A percentile compares a stretch with the other conserved stretches of the same genome.
Conservation (phyloP, 345 rosid species). For the Zanthoxylum bungeanum region DNA sequence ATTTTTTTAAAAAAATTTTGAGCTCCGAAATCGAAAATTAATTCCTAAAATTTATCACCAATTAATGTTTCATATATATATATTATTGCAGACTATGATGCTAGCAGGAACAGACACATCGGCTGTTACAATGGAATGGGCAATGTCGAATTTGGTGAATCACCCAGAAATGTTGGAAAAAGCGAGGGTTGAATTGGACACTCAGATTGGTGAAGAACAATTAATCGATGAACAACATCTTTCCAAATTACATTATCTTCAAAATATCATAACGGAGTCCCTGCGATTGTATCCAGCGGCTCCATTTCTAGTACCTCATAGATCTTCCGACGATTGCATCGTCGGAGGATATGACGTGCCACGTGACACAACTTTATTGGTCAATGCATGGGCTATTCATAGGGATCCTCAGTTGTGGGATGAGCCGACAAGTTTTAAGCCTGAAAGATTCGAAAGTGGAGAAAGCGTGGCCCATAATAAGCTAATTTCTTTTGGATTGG, state of each 20-base stretch:
- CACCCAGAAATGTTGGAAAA: constrained; percentile 31
- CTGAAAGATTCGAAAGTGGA: constrained; percentile 42
- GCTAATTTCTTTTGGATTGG: constrained; percentile 43
- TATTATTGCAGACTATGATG: constrained; percentile 34
- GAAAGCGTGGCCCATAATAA: constrained; percentile 20
- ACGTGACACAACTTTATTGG: constrained; percentile 32
- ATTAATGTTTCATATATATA: too few relatives aligned
- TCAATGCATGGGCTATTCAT: constrained; percentile 56
- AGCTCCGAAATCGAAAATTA: too few relatives aligned
- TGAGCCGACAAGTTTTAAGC: constrained; percentile 38
- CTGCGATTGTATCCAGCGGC: constrained; percentile 35
- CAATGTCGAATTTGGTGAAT: constrained; percentile 40
- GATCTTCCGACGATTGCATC: constrained; percentile 35
- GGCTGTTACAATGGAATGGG: constrained; percentile 56
- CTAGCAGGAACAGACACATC: constrained; percentile 52
- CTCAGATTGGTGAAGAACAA: constrained; percentile 22
- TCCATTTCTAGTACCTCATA: constrained; percentile 39
- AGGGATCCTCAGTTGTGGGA: constrained; percentile 44
- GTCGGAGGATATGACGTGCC: constrained; percentile 44
- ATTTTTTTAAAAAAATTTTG: too few relatives aligned
- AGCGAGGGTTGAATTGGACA: constrained; percentile 33
- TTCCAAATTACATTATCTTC: constrained; percentile 35
- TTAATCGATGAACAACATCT: constrained; percentile 37
- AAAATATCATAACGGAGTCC: constrained; percentile 37
- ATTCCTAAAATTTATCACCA: too few relatives aligned